These are phyloP conservation scores for Microdochium paspali DNA, from an alignment of 2,329 filamentous ascomycete genomes.

Conservation along the genomic window DNA sequence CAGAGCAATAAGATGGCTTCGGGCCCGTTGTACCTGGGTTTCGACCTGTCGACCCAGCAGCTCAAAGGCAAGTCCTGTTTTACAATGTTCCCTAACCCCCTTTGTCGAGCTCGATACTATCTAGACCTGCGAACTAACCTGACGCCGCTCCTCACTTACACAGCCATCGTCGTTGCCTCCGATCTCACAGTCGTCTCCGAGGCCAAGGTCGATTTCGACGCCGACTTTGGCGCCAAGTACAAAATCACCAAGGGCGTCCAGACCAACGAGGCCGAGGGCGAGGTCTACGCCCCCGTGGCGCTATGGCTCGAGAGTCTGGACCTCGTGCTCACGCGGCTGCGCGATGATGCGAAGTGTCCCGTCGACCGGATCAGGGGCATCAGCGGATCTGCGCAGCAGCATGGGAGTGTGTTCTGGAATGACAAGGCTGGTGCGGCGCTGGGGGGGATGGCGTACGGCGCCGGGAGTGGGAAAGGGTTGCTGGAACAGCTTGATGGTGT, in stretches of 20 bases:
- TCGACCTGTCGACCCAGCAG: constrained; percentile 95
- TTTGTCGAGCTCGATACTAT: background rate
- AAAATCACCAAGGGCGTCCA: constrained; percentile 81
- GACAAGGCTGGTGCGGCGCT: constrained; percentile 58
- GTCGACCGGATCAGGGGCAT: constrained; percentile 70
- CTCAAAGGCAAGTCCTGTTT: constrained; percentile 60
- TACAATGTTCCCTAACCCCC: background rate
- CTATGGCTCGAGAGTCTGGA: constrained; percentile 94
- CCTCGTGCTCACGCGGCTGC: constrained; percentile 65
- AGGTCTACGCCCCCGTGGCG: constrained; percentile 87
- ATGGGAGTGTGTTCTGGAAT: constrained; percentile 94
- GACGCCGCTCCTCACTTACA: constrained; percentile 1
- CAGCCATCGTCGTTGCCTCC: constrained; percentile 76
- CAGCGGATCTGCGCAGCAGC: constrained; percentile 91
- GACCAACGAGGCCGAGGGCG: constrained; percentile 69
- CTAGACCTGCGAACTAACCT: background rate
- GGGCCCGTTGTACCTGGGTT: constrained; percentile 72
- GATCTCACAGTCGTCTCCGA: constrained; percentile 72
- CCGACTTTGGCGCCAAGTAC: constrained; percentile 65
- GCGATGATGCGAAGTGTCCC: constrained; percentile 55
- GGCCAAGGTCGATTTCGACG: constrained; percentile 93
- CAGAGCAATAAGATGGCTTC: constrained; percentile 19
- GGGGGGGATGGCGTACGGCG: constrained; percentile 45
- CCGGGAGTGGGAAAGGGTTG: constrained; percentile 33
- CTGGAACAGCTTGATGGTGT: constrained; percentile 63